Conservation (phyloP, 345 rosid genomes). For the Erodium maritimum region DNA sequence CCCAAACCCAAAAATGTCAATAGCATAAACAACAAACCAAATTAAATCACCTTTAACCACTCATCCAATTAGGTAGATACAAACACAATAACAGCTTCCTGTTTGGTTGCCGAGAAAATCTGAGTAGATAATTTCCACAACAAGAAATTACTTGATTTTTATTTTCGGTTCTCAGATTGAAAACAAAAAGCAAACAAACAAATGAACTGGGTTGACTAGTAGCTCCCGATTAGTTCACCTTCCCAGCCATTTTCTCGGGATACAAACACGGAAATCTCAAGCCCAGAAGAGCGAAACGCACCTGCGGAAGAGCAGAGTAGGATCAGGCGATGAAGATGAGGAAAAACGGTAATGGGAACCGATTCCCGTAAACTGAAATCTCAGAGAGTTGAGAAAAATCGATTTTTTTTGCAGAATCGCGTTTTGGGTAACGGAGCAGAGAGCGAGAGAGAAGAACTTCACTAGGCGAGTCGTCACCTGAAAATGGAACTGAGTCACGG, state of each 20-base stretch:
- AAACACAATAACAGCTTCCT: not conserved
- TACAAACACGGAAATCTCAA: not conserved
- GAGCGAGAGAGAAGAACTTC: not conserved
- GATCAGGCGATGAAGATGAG: no score
- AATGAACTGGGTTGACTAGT: not conserved
- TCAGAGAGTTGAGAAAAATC: not conserved
- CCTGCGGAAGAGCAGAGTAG: not conserved
- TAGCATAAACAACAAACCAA: no score
- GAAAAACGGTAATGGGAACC: no score
- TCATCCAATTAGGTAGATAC: no score
- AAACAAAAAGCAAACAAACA: no score
- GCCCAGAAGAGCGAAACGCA: not conserved
- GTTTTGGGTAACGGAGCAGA: not conserved
- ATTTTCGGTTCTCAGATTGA: no score
- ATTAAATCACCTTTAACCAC: no score
- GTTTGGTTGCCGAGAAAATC: not conserved
- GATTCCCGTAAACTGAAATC: not conserved
- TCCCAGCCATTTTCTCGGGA: not conserved
- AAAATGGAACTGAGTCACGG: not conserved
- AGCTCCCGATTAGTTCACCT: no score
- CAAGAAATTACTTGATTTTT: no score
- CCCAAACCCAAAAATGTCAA: not conserved
- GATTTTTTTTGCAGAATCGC: not conserved
- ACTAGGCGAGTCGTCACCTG: not conserved
- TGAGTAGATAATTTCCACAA: no score